phyloP scores from a whole-genome alignment of 768 basidiomycete genomes.

The Plicaturopsis crispa region DNA sequence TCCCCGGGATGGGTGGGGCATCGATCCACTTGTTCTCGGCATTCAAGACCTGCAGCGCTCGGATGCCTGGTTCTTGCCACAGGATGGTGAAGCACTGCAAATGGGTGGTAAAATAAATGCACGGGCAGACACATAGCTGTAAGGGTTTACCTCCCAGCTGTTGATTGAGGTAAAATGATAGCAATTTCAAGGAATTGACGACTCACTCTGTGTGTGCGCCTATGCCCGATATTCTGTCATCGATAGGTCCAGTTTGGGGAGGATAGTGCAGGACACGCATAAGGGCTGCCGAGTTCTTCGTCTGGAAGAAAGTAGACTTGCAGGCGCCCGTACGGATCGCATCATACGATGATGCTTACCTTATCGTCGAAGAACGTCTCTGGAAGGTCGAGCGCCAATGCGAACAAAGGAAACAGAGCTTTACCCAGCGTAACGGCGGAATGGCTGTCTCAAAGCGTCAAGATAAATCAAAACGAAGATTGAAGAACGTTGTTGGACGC shows the following conservation, averaged over 20 bases:
- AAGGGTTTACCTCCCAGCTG: constrained; percentile 34
- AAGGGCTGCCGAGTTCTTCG: constrained; percentile 51
- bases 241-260: constrained; percentile 51
- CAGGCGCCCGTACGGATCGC: neutral
- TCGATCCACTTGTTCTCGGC: constrained; percentile 72
- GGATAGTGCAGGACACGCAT: constrained; percentile 74
- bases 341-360: constrained; percentile 22
- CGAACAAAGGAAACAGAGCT: constrained; percentile 60
- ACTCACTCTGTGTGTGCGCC: constrained; percentile 75
- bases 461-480: constrained; percentile 3
- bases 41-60: constrained; percentile 80
- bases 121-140: neutral
- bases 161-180: too few relatives aligned
- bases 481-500: constrained; percentile 20
- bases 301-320: constrained; percentile 27
- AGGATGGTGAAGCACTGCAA: constrained; percentile 80
- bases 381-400: constrained; percentile 53
- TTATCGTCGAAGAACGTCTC: constrained; percentile 64
- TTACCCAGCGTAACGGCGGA: constrained; percentile 45
- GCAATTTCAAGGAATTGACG: too few relatives aligned
- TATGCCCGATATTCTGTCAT: constrained; percentile 71
- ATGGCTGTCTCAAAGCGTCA: constrained; percentile 28
- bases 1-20: constrained; percentile 72
- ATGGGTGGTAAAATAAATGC: neutral
- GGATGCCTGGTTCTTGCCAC: constrained; percentile 68